phyloP scores from a whole-genome alignment of 139 green algal genomes.

The Dunaliella sp. region DNA sequence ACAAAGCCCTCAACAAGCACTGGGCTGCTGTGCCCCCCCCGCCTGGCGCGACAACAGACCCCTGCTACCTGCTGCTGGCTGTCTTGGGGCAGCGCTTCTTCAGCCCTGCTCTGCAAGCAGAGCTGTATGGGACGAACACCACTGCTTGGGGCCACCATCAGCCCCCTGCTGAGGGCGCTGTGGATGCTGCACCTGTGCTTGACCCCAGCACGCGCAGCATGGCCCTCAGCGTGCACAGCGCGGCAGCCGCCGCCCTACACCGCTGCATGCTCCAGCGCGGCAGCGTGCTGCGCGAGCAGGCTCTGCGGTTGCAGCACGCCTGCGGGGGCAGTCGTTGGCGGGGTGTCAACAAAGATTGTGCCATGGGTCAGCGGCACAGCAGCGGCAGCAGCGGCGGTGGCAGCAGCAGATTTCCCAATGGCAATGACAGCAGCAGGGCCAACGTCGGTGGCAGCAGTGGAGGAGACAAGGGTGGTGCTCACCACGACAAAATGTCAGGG shows the following conservation, averaged over 20 bases:
- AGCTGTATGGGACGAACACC: neutral
- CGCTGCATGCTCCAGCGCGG: neutral
- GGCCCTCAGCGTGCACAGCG: neutral
- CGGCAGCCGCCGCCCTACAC: neutral
- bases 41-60: neutral
- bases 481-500: too few relatives aligned
- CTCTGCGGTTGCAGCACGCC: neutral
- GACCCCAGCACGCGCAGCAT: too few relatives aligned
- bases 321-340: neutral
- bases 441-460: too few relatives aligned
- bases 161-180: neutral
- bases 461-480: too few relatives aligned
- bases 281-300: conserved; percentile 2
- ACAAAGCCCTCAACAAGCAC: neutral
- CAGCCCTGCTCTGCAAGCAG: neutral
- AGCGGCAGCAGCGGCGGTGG: too few relatives aligned
- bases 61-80: neutral
- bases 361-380: too few relatives aligned
- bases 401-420: too few relatives aligned
- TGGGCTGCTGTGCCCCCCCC: neutral
- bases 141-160: too few relatives aligned
- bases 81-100: neutral
- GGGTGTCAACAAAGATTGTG: too few relatives aligned
- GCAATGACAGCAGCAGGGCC: too few relatives aligned
- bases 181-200: neutral